Evolutionary conservation across 176 grass and related monocot species (phyloP), one percentile per base, ranked within the genome.

Genomic region (Lolium perenne): DNA sequence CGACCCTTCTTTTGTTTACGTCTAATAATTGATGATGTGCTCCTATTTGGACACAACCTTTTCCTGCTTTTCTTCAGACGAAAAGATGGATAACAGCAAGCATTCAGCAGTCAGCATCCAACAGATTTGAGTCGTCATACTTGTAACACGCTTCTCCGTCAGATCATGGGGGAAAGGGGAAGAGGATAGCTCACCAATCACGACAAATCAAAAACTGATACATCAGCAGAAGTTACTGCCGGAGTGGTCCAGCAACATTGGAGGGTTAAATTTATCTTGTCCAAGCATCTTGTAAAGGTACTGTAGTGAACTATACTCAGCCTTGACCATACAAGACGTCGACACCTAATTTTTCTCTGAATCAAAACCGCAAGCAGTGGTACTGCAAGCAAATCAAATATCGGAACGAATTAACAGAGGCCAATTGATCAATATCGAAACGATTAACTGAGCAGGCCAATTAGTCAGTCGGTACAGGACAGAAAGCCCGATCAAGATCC

Each of bases 1-100:
- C 14, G 20, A 69, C 85, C 85, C 35, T 81, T 66, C 78, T 65
- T 81, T 76, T 79, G 48, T 8, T 18, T 8, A 65, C 25, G 12
- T 47, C 69, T 5, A 3, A 32, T 70, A 45, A 2, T 26, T 38
- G 7, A 8, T 10, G 70, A 20, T 50, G 68, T 25, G 13, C 43
- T 38, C 68, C 46, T 20, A 55, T 81, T 8, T 54, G 7, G 32
- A 9, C 45, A 55, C 47, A 1, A 3, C 43, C 11, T 38, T 10
- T 76, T 38, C 57, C 49, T n/a, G 2, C 45, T 8, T n/a, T 61
- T 8, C 4, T 48, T 48, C 17, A 32, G 54, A 35, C 22, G 55
- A 32, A 62, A 74, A 21, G 9, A 9, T 25, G 68, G 10, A n/a
- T 20, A 56, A 45, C 38, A 59, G 29, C 21, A 26, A 60, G 15